Evolutionary conservation across 140 eudicot species (phyloP).

Genomic region (Stevia rebaudiana): DNA sequence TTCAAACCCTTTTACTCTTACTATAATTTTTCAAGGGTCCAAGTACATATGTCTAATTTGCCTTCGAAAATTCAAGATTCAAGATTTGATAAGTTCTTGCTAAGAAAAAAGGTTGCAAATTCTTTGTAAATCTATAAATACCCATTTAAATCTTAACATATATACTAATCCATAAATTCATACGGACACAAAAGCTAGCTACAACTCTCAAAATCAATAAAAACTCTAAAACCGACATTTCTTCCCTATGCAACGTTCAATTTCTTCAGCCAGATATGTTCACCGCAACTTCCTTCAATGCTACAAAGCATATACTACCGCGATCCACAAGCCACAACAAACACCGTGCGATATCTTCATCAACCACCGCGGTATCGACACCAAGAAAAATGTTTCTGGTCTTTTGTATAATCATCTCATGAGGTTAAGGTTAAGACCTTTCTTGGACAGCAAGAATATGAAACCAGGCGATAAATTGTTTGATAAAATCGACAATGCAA

Average conservation of each 20-base stretch:
- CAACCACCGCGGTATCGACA: slow-evolving; percentile 82
- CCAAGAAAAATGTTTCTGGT: slow-evolving; percentile 63
- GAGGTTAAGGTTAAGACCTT: slow-evolving; percentile 45
- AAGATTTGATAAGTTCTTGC: slow-evolving; percentile 18
- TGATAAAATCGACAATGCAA: slow-evolving; percentile 50
- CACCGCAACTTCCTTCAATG: slow-evolving; percentile 6
- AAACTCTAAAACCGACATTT: background rate
- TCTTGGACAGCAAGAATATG: slow-evolving; percentile 79
- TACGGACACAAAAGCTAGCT: background rate
- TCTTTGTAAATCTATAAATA: slow-evolving; percentile 14
- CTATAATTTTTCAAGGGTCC: slow-evolving; percentile 18
- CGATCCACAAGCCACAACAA: background rate
- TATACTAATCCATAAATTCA: background rate
- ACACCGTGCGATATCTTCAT: slow-evolving; percentile 66
- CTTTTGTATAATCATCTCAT: slow-evolving; percentile 51
- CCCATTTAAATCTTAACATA: background rate
- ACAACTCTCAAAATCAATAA: background rate
- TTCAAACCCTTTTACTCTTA: slow-evolving; percentile 48
- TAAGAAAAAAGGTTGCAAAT: background rate
- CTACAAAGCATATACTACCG: background rate
- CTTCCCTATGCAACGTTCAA: slow-evolving; percentile 54
- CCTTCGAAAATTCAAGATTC: slow-evolving; percentile 34
- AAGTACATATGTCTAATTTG: slow-evolving; percentile 29
- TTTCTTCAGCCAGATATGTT: slow-evolving; percentile 30
- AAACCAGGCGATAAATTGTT: slow-evolving; percentile 75